Percentiles rank a stretch among this genome's conserved stretches.
Evolutionary conservation across 2,329 filamentous ascomycete genomes (phyloP).

Genomic region (Penicillium sp.): DNA sequence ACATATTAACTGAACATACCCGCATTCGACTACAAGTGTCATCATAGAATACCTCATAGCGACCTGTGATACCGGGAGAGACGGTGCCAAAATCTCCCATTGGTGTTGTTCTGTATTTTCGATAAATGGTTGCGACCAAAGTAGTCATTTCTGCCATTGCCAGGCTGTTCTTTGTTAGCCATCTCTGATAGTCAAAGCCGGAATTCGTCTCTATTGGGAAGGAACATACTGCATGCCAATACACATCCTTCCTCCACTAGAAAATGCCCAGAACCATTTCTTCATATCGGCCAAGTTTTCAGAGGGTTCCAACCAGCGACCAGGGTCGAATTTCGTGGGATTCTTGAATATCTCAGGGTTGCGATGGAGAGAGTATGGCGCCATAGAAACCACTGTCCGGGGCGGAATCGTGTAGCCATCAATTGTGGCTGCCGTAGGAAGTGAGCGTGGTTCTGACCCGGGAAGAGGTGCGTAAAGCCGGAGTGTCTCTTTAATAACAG

Average conservation of each 20-base stretch:
- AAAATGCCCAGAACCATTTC: constrained; percentile 1
- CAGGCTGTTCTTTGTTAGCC: neutral
- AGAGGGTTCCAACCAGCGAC: neutral
- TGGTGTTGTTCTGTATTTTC: neutral
- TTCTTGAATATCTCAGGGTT: neutral
- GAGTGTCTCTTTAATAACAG: neutral
- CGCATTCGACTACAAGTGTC: neutral
- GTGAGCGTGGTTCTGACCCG: neutral
- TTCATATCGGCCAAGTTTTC: neutral
- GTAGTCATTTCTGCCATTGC: neutral
- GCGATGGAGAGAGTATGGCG: neutral
- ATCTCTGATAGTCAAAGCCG: neutral
- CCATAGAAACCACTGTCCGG: neutral
- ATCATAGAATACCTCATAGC: neutral
- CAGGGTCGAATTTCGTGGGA: neutral
- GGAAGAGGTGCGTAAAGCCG: neutral
- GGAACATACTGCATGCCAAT: neutral
- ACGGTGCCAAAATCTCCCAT: neutral
- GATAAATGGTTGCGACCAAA: neutral
- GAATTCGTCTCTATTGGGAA: neutral
- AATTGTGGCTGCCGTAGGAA: neutral
- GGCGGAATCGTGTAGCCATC: neutral
- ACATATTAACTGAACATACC: neutral
- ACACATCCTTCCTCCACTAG: neutral
- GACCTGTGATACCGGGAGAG: neutral